Conservation (phyloP, 768 basidiomycete species). For the Termitomyces sp. region DNA sequence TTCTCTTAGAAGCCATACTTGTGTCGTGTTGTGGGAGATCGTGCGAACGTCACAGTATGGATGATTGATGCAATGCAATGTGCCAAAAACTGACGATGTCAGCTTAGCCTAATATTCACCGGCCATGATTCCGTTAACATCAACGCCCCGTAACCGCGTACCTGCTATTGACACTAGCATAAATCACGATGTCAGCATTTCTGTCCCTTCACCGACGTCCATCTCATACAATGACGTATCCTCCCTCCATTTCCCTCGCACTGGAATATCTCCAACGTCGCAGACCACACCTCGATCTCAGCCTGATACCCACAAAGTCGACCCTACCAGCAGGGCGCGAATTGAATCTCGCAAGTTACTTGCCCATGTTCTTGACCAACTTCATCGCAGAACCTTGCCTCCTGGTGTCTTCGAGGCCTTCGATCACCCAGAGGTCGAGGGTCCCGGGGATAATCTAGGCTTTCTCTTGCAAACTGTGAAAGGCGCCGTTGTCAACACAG, state of each 20-base stretch:
- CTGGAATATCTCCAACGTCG: conserved; percentile 17
- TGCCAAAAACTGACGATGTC: background rate
- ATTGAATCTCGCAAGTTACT: conserved; percentile 70
- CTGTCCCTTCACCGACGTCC: conserved; percentile 9
- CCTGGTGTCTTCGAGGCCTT: conserved; percentile 45
- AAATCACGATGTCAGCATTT: conserved; percentile 3
- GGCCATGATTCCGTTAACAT: conserved; percentile 7
- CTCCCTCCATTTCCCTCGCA: conserved; percentile 22
- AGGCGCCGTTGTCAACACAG: conserved; percentile 37
- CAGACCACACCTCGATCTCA: conserved; percentile 15
- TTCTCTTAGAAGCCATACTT: conserved; percentile 14
- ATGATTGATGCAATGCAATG: background rate
- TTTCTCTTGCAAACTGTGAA: conserved; percentile 40
- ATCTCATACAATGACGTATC: conserved; percentile 5
- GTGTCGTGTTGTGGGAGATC: background rate
- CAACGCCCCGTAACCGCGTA: conserved; percentile 2
- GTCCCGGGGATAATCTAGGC: conserved; percentile 30
- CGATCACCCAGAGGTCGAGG: conserved; percentile 19
- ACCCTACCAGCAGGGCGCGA: conserved; percentile 34
- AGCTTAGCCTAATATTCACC: background rate
- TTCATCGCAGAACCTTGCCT: conserved; percentile 53
- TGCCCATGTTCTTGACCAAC: conserved; percentile 55
- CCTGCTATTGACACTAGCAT: conserved; percentile 8
- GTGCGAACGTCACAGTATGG: background rate
- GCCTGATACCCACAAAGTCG: conserved; percentile 11